phyloP scores from a whole-genome alignment of 1,284 basidiomycete species.

The Pseudozyma thailandica region DNA sequence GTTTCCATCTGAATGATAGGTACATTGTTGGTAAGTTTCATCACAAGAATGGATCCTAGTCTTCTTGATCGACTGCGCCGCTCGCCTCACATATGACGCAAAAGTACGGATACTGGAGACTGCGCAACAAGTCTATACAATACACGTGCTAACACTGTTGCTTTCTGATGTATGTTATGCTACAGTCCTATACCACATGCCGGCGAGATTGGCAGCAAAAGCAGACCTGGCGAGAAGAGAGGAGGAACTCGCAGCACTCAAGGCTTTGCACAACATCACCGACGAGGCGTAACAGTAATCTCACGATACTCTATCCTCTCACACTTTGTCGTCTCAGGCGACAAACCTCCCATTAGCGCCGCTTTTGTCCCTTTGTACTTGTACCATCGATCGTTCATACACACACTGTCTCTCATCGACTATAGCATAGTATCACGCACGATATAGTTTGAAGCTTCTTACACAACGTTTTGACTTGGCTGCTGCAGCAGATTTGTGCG shows the following conservation, averaged over 20 bases:
- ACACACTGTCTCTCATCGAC: no score
- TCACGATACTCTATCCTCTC: not conserved
- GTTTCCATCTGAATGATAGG: slow-evolving; percentile 96
- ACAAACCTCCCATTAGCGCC: no score
- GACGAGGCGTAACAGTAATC: slow-evolving; percentile 43
- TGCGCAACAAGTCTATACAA: no score
- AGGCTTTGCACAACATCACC: slow-evolving; percentile 75
- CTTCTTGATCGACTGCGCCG: not conserved
- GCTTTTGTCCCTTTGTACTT: no score
- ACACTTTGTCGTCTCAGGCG: no score
- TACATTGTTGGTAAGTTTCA: slow-evolving; percentile 77
- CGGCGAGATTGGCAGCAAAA: slow-evolving; percentile 86
- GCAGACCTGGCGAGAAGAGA: slow-evolving; percentile 91
- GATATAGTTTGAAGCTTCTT: no score
- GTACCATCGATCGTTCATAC: no score
- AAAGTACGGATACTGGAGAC: no score
- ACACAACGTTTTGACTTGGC: no score
- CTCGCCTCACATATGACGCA: no score
- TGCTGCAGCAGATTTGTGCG: no score
- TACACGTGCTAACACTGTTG: not conserved
- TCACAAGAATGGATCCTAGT: not conserved
- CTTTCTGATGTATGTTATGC: not conserved
- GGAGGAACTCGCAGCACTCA: slow-evolving; percentile 86
- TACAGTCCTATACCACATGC: slow-evolving; percentile 88
- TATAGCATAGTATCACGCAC: no score